Percentiles rank a stretch among this genome's conserved stretches.
phyloP scores from a whole-genome alignment of 371 early-diverging fungal species.

The Thermomucor indicae-seudaticae region DNA sequence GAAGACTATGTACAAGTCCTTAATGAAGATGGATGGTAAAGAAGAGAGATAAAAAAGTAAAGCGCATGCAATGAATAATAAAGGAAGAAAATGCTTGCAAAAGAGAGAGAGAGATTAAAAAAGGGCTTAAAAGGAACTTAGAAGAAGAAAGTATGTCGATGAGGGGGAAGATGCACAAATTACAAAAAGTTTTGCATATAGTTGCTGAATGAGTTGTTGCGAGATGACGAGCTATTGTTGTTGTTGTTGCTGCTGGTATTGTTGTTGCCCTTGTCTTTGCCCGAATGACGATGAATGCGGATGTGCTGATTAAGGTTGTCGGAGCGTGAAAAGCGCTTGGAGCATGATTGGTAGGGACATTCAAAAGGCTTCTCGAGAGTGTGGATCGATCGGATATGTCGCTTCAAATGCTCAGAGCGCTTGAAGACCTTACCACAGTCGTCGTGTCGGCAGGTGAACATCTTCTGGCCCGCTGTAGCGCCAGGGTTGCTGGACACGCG shows the following conservation, averaged over 20 bases:
- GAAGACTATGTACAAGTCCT: conserved; percentile 2
- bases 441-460: conserved; percentile 47
- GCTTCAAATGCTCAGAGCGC: conserved; percentile 61
- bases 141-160: neutral
- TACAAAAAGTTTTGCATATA: conserved; percentile 16
- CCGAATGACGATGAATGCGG: conserved; percentile 52
- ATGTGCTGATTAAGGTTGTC: conserved; percentile 80
- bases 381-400: conserved; percentile 64
- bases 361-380: conserved; percentile 62
- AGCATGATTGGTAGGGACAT: conserved; percentile 70
- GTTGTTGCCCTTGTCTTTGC: neutral
- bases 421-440: conserved; percentile 65
- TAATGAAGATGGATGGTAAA: neutral
- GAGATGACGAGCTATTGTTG: neutral
- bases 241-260: neutral
- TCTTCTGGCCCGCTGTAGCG: conserved; percentile 35
- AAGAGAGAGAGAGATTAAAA: neutral
- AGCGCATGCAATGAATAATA: neutral
- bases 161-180: conserved; percentile 4
- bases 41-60: neutral
- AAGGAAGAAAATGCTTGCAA: conserved; percentile 4
- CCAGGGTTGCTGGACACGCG: conserved; percentile 49
- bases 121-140: neutral
- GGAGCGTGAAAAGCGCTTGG: conserved; percentile 77
- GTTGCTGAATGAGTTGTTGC: conserved; percentile 22